A percentile compares a stretch with the other conserved stretches of the same genome.
Conservation (phyloP, 116 monocot species). For the Iris pallida region DNA sequence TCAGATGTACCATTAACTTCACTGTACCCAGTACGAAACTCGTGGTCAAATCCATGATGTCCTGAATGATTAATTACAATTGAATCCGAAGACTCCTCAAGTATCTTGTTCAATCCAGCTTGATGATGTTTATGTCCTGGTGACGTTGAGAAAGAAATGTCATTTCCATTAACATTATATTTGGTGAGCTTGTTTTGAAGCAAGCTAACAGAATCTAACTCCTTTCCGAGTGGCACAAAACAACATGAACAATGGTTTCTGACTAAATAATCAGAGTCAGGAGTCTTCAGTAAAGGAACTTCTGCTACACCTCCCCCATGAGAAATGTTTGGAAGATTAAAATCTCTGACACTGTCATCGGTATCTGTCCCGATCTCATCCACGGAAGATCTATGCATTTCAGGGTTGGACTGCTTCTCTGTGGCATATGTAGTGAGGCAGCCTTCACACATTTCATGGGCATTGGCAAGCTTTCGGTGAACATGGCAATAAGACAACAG, state of each 20-base stretch:
- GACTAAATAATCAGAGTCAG: slow-evolving; percentile 3
- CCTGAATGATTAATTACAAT: slow-evolving; percentile 8
- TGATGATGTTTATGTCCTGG: background rate
- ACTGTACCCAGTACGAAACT: slow-evolving; percentile 40
- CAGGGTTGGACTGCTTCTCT: slow-evolving; percentile 33
- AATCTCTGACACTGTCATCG: slow-evolving; percentile 1
- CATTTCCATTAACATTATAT: no score
- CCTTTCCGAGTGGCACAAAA: slow-evolving; percentile 24
- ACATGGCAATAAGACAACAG: slow-evolving; percentile 46
- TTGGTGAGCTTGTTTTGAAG: slow-evolving; percentile 12
- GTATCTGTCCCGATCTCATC: slow-evolving; percentile 29
- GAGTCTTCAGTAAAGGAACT: slow-evolving; percentile 25
- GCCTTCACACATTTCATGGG: slow-evolving; percentile 50
- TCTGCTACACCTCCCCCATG: slow-evolving; percentile 17
- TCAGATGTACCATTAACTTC: slow-evolving; percentile 13
- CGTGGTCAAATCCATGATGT: slow-evolving; percentile 21
- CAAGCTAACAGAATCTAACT: slow-evolving; percentile 18
- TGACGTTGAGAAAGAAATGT: background rate
- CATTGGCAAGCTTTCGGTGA: slow-evolving; percentile 48
- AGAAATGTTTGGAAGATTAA: background rate
- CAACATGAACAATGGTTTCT: slow-evolving; percentile 53
- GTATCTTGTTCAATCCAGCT: slow-evolving; percentile 1
- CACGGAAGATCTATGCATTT: slow-evolving; percentile 28
- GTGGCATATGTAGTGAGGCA: slow-evolving; percentile 51
- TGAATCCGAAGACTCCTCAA: slow-evolving; percentile 1